Evolutionary conservation across 768 basidiomycete genomes (phyloP), one percentile per base, ranked within the genome.

Genomic region (Filobasidium floriforme): DNA sequence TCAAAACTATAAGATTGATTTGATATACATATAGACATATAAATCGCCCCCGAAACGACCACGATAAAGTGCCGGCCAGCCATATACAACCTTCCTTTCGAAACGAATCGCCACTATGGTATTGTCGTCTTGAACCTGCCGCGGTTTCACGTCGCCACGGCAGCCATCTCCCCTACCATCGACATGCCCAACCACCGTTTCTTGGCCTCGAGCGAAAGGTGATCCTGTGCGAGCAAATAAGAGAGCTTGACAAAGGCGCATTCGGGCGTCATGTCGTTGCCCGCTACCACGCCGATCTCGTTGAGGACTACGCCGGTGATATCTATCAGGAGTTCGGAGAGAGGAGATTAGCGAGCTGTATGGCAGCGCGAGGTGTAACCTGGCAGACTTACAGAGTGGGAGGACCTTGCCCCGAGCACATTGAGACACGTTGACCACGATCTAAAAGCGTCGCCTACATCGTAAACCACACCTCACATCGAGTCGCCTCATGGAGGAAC

Each of bases 231-330:
- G 41, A 96, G 82, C 15, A 97, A 84, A 74, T 96, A 97, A 55
- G 88, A 84, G 18, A 97, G 83, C 80, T 97, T 97, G 15, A 90
- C 83, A 22, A 96, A 84, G 1, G 92, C 92, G 66, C 90, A 90
- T 84, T 94, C 91, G n/a, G 91, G 89, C 1, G 92, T 96, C 92
- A 94, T 93, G 76, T 96, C 92, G 29, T 85, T 85, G 7, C 92
- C 92, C 0, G 89, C 83, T 14, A 92, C 84, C 22, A 93, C 87
- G 0, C 92, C 91, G n/a, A 81, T 83, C 41, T 63, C 61, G 1
- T 26, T 49, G 12, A 69, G 62, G 32, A 55, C 60, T 9, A 28
- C 55, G n/a, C 62, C 62, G 1, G 65, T 61, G 12, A 65, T 57
- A 37, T 69, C 68, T 69, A 22, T 29, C 19, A 22, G 19, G 57